Conservation (phyloP, 73 alveolate genomes). For the Urostyla sp. region DNA sequence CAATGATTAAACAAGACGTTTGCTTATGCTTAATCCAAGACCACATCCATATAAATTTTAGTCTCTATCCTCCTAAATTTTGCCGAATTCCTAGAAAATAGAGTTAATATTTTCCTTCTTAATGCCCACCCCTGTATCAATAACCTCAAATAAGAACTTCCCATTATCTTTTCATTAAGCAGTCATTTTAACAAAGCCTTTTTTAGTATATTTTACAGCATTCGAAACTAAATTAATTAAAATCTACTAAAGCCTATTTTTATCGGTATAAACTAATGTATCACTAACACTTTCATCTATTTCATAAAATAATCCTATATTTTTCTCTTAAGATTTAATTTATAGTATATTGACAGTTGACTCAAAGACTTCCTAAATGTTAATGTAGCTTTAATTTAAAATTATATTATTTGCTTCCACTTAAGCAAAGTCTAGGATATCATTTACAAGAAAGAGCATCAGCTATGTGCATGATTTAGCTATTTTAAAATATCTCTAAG, state of each 20-base stretch:
- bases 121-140: slow-evolving; percentile 14
- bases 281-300: background rate
- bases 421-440: slow-evolving; percentile 55
- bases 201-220: slow-evolving; percentile 58
- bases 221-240: slow-evolving; percentile 52
- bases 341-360: slow-evolving; percentile 5
- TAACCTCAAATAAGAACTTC: background rate
- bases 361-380: background rate
- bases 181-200: slow-evolving; percentile 53
- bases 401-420: slow-evolving; percentile 37
- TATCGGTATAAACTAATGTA: slow-evolving; percentile 5
- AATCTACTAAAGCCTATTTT: slow-evolving; percentile 46
- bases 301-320: slow-evolving; percentile 8
- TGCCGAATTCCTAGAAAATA: background rate
- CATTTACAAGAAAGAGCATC: slow-evolving; percentile 51
- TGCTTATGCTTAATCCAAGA: slow-evolving; percentile 2
- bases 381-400: background rate
- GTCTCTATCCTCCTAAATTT: background rate
- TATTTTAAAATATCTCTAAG: background rate
- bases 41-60: slow-evolving; percentile 9
- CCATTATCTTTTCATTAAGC: background rate
- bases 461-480: slow-evolving; percentile 25
- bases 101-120: background rate
- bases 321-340: slow-evolving; percentile 9
- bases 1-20: background rate